phyloP scores from a whole-genome alignment of 78 protist genomes.

The Pigoraptor vietnamica region DNA sequence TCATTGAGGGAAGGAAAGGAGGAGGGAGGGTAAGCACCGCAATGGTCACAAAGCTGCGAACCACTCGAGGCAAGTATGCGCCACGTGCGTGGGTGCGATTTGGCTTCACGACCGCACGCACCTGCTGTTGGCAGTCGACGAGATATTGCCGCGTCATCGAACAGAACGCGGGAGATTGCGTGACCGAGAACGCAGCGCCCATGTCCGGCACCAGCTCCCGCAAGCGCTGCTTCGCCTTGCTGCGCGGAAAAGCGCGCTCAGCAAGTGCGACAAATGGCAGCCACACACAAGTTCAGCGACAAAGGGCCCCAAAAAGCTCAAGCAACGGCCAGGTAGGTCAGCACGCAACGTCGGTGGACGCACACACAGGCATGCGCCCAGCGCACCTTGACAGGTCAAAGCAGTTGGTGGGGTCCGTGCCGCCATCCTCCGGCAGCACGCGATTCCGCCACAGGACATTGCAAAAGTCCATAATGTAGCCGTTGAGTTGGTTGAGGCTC shows the following conservation, averaged over 20 bases:
- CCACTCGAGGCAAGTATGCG: neutral
- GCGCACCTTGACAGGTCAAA: neutral
- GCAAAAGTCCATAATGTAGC: neutral
- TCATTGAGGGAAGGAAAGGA: neutral
- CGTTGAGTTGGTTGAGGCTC: neutral
- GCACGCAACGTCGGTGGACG: too few relatives aligned
- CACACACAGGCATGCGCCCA: neutral
- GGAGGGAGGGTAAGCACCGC: neutral
- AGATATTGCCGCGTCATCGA: neutral
- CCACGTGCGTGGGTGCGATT: too few relatives aligned
- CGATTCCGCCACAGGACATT: neutral
- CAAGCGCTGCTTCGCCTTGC: neutral
- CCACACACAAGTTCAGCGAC: too few relatives aligned
- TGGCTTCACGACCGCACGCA: too few relatives aligned
- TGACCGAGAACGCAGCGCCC: neutral
- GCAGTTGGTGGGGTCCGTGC: neutral
- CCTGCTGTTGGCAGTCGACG: neutral
- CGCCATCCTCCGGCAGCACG: neutral
- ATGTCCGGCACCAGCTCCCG: neutral
- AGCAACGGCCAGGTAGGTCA: too few relatives aligned
- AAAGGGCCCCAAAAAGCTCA: too few relatives aligned
- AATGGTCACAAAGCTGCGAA: neutral
- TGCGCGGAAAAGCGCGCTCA: too few relatives aligned
- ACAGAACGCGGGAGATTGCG: neutral
- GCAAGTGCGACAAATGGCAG: too few relatives aligned